Evolutionary conservation across 2,329 filamentous ascomycete genomes (phyloP), one percentile per base, ranked within the genome.

Genomic region (Bisporella sp.): DNA sequence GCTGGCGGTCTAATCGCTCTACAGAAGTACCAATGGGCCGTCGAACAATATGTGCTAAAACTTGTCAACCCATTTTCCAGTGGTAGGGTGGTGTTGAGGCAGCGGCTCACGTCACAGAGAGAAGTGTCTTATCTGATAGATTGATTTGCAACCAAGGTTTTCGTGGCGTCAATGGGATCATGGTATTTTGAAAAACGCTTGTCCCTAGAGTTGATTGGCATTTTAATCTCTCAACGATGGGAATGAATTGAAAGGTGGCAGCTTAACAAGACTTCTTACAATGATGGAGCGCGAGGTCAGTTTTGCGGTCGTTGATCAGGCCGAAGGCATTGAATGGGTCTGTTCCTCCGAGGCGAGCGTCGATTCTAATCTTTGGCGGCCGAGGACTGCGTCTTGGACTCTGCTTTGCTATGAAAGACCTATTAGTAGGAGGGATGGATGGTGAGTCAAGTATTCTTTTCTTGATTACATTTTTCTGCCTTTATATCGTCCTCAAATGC

Each of bases 171-270:
- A 44, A 47, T 6, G 48, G 29, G 47, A 53, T 53, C n/a, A 47
- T 47, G 8, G 51, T 53, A 13, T 53, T 47, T 41, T 53, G 51
- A 41, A 53, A 50, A n/a, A 53, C 51, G 50, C n/a, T 50, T 8
- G 33, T 37, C 47, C 47, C 51, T 53, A 37, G 32, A n/a, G 9
- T 46, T 32, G 43, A 13, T 31, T 35, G 13, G 6, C 5, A 28
- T 46, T 9, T 45, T 5, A 13, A 21, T 41, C 30, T 11, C 5
- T 37, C 45, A 32, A 11, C n/a, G 28, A 29, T 44, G n/a, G 28
- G 39, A 6, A 30, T 12, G 11, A 5, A 8, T 13, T 28, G 46
- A 47, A 12, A 37, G 3, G 3, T 35, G 31, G 29, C 7, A 41
- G 41, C 29, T 9, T 8, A 7, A 2, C 4, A 35, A n/a, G 31